Base-by-base conservation (phyloP, 495 filamentous ascomycete genomes). In the Saxophila tyrrhenica region DNA sequence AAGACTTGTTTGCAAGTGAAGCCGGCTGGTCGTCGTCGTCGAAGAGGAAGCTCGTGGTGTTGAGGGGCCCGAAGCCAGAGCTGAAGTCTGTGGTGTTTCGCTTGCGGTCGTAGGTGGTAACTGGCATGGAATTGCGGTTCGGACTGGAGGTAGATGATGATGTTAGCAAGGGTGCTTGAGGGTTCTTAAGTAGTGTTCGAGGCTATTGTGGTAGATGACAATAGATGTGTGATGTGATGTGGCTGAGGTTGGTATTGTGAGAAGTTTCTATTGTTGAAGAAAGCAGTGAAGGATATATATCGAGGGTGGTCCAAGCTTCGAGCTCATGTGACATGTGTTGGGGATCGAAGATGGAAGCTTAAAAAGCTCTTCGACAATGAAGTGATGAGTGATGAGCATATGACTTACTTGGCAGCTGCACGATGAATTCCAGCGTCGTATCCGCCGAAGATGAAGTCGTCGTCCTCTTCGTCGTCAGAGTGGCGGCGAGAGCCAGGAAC, bases 91-190 rank as follows among this genome's bases (percentile, higher is more conserved):
- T 65, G 15, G 70, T 62, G 42, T 82, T 81, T 23, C 74, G 74
- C 41, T 85, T 77, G 58, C 75, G 78, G 57, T 78, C 80, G 52
- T 73, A 64, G 39, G 74, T 72, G 47, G 82, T 84, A 24, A 86
- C 81, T 8, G 89, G 89, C 85, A 95, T 89, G 9, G 89, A 94
- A 67, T 91, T 89, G 42, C 89, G 83, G 64, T 94, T 89, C 50
- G 82, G 74, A 51, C 86, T 90, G 51, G 8, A 45, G 5, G 35
- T 25, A 29, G 45, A 52, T 48, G 39, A 55, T 52, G 23, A 19
- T 19, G 45, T 60, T 24, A 60, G 57, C 53, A 51, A 25, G 48
- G 0, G 43, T 55, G 52, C n/a, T 44, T 3, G 41, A 3, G 15
- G 41, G n/a, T 5, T 44, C 15, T 44, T 16, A 54, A 50, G 35